Conservation (phyloP, 257 asterid genomes). For the Przewalskia tangutica region DNA sequence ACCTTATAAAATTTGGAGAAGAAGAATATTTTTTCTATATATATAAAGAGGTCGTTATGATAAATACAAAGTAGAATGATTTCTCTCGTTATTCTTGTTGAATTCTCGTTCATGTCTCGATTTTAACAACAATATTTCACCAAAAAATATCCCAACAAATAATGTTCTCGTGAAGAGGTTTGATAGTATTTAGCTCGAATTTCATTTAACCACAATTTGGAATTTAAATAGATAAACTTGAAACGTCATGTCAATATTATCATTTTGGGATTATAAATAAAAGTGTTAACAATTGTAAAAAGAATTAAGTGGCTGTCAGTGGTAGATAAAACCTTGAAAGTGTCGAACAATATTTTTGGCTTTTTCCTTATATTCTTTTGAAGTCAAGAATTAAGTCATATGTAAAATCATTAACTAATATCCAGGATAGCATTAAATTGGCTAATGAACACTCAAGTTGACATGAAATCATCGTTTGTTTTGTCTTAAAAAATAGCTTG, state of each 20-base stretch:
- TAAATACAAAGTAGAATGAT: no score
- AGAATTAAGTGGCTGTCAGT: not conserved
- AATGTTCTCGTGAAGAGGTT: no score
- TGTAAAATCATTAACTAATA: not conserved
- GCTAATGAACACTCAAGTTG: constrained; percentile 1
- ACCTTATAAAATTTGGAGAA: no score
- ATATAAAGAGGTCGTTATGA: no score
- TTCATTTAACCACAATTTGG: not conserved
- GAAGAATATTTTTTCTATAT: no score
- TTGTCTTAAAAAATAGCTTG: not conserved
- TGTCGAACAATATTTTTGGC: not conserved
- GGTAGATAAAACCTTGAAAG: not conserved
- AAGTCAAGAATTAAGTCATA: not conserved
- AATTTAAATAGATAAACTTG: not conserved
- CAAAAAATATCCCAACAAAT: no score
- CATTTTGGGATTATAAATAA: not conserved
- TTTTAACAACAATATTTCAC: no score
- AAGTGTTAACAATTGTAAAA: not conserved
- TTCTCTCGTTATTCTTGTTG: no score
- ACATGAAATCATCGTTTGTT: constrained; percentile 1
- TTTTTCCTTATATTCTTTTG: not conserved
- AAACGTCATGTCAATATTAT: not conserved
- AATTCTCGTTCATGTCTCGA: no score
- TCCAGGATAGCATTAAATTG: not conserved
- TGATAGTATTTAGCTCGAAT: not conserved